Evolutionary conservation across 2,329 filamentous ascomycete species (phyloP), one percentile per base, ranked within the genome.

Genomic region (Curvularia sp.): DNA sequence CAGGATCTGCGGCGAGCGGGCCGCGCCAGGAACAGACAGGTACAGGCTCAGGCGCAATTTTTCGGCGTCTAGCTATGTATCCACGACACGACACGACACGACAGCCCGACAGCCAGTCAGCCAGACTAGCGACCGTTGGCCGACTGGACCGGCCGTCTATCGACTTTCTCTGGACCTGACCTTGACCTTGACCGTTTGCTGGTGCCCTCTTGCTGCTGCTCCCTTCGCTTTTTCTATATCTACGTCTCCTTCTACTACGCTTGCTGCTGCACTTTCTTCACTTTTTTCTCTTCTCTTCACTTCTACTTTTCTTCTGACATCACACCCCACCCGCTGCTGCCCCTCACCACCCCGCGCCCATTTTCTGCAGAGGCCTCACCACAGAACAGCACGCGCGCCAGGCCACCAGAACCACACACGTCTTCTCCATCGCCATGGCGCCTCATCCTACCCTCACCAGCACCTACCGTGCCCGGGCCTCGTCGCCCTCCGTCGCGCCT

Each of bases 381-480:
- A 28, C 42, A 19, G 41, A 32, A 41, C 23, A 48, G 21, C 38
- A 47, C 41, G 39, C 42, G 6, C 32, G 21, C 3, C n/a, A 7
- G 21, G 21, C 23, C 9, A 27, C 47, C 5, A 8, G 32, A 43
- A n/a, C 32, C 9, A n/a, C 15, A 27, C 47, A 13, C 34, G 47
- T 28, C 43, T 32, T 30, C 19, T 25, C 34, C 47, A 13, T 28
- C 68, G 48, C 55, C 76, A 81, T 75, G 70, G 46, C 68, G 38
- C 41, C 67, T 42, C 67, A 72, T 57, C 43, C 72, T 25, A 68
- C 64, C 53, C 61, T 77, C 57, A 78, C 79, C 64, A 73, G 74
- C 67, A 77, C 74, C 53, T 83, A 82, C 73, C 74, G 75, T 53
- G 75, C 80, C 60, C 81, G 81, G 59, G 79, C 81, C 45, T 70